These are phyloP conservation scores for Dothideomycetes sp. DNA, from an alignment of 2,329 filamentous ascomycete genomes.

Conservation along the genomic window DNA sequence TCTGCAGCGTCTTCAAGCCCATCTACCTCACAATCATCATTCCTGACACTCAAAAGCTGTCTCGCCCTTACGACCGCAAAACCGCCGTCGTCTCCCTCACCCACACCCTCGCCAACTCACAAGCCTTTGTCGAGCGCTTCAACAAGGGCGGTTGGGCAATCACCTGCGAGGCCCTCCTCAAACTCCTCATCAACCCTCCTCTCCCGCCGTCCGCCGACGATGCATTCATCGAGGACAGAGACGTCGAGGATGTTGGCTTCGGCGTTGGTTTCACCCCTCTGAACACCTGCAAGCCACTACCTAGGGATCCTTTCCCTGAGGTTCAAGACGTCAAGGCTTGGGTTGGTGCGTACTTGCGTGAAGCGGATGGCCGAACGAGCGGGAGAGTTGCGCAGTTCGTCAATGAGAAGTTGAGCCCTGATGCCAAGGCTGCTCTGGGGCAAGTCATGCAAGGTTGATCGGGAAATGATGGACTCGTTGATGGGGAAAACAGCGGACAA, in stretches of 20 bases:
- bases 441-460: constrained; percentile 21
- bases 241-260: constrained; percentile 91
- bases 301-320: constrained; percentile 75
- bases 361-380: constrained; percentile 61
- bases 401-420: constrained; percentile 49
- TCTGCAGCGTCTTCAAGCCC: constrained; percentile 58
- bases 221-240: constrained; percentile 69
- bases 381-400: constrained; percentile 64
- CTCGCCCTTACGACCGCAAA: constrained; percentile 82
- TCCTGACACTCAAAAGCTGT: constrained; percentile 77
- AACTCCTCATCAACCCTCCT: constrained; percentile 81
- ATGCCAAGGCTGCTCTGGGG: constrained; percentile 29
- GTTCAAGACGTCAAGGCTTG: constrained; percentile 68
- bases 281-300: constrained; percentile 71
- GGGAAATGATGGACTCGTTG: too few relatives aligned
- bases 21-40: constrained; percentile 84
- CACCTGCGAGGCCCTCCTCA: constrained; percentile 80
- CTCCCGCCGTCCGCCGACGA: constrained; percentile 52
- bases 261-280: constrained; percentile 89
- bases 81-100: constrained; percentile 86
- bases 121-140: constrained; percentile 64
- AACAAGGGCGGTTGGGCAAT: constrained; percentile 77
- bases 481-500: too few relatives aligned
- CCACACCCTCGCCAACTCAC: constrained; percentile 79
- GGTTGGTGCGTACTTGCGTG: constrained; percentile 71